Conservation (phyloP, 805 yeast genomes). For the Naumovozyma baii region DNA sequence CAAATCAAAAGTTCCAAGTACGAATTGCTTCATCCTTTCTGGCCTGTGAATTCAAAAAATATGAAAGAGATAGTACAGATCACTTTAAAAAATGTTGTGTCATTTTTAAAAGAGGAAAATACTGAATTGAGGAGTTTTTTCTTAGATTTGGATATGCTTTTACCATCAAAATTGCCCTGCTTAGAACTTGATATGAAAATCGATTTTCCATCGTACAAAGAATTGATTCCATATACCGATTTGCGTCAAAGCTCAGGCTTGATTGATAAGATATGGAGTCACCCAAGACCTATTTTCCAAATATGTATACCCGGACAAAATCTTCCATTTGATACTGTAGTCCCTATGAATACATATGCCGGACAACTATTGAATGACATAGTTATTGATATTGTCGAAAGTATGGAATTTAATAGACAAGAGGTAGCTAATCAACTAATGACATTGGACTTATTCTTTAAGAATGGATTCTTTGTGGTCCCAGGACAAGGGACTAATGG, state of each 20-base stretch:
- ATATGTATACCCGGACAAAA: slow-evolving; percentile 38
- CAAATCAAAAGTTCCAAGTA: background rate
- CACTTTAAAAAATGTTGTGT: slow-evolving; percentile 39
- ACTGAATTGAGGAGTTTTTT: slow-evolving; percentile 27
- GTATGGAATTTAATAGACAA: slow-evolving; percentile 73
- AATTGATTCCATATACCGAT: slow-evolving; percentile 19
- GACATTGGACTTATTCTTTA: slow-evolving; percentile 59
- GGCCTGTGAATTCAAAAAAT: background rate
- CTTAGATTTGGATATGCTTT: slow-evolving; percentile 29
- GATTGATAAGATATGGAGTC: slow-evolving; percentile 52
- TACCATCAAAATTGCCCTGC: slow-evolving; percentile 18
- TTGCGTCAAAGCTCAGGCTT: slow-evolving; percentile 31
- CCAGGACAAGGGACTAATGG: slow-evolving; percentile 62
- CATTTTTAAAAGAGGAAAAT: slow-evolving; percentile 31
- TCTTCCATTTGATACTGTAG: slow-evolving; percentile 52
- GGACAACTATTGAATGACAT: slow-evolving; percentile 61
- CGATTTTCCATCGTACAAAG: slow-evolving; percentile 27
- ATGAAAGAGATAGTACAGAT: slow-evolving; percentile 32
- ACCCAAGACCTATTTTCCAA: slow-evolving; percentile 46
- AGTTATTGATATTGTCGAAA: slow-evolving; percentile 56
- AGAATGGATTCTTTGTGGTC: slow-evolving; percentile 45
- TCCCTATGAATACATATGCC: slow-evolving; percentile 36
- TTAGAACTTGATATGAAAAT: slow-evolving; percentile 9
- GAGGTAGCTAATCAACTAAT: slow-evolving; percentile 74
- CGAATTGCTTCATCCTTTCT: background rate